Evolutionary conservation across 257 asterid genomes (phyloP).

Genomic region (Ocimum tenuiflorum): DNA sequence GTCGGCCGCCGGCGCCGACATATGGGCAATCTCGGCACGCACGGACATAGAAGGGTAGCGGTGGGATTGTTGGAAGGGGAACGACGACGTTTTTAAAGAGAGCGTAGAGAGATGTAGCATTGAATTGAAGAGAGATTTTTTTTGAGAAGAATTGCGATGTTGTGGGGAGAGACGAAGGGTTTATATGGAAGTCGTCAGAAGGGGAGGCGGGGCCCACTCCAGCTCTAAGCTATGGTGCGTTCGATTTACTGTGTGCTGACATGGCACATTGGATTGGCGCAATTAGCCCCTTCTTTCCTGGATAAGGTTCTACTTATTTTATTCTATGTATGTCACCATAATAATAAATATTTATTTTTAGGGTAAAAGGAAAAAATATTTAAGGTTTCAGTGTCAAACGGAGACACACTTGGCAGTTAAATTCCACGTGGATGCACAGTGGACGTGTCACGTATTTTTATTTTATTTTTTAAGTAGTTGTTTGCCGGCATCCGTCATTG

Average conservation of each 20-base stretch:
- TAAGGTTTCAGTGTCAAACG: too few relatives aligned
- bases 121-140: neutral
- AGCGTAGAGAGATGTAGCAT: slow-evolving; percentile 29
- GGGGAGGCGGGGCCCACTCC: slow-evolving; percentile 14
- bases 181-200: slow-evolving; percentile 20
- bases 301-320: too few relatives aligned
- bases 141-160: neutral
- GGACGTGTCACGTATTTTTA: too few relatives aligned
- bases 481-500: too few relatives aligned
- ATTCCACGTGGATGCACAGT: too few relatives aligned
- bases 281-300: neutral
- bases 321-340: too few relatives aligned
- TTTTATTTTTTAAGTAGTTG: too few relatives aligned
- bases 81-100: slow-evolving; percentile 17
- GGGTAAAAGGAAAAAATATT: too few relatives aligned
- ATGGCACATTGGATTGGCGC: slow-evolving; percentile 24
- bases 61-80: slow-evolving; percentile 13
- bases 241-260: slow-evolving; percentile 35
- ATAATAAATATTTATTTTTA: too few relatives aligned
- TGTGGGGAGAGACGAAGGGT: neutral
- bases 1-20: slow-evolving; percentile 14
- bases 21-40: slow-evolving; percentile 35
- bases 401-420: too few relatives aligned
- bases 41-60: slow-evolving; percentile 9
- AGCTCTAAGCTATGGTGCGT: slow-evolving; percentile 9